Conservation (phyloP, 2,329 filamentous ascomycete species). For the Fusarium algeriense region DNA sequence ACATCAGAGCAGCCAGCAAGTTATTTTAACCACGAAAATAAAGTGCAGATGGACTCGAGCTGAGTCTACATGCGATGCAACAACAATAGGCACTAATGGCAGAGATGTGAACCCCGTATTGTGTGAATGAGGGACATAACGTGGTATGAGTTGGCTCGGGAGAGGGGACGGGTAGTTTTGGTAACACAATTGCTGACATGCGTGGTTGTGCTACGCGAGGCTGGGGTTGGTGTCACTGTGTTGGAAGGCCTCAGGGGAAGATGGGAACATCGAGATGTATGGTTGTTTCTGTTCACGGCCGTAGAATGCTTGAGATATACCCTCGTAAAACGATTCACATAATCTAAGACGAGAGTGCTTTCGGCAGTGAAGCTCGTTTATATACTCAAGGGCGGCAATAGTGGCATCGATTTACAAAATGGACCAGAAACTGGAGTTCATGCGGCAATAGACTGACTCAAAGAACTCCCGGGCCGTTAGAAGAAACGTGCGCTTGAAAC, state of each 20-base stretch:
- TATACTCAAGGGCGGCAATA: background rate
- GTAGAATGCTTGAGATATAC: fast-evolving
- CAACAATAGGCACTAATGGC: background rate
- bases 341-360: fast-evolving
- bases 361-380: too few relatives aligned
- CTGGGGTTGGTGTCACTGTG: constrained; percentile 3
- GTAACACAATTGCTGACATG: constrained; percentile 7
- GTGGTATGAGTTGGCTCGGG: background rate
- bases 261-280: background rate
- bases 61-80: background rate
- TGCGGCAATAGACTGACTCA: background rate
- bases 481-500: background rate
- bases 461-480: background rate
- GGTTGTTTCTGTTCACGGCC: background rate
- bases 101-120: background rate
- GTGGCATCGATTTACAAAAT: background rate
- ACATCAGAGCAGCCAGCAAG: background rate
- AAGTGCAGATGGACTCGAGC: background rate
- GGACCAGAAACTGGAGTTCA: background rate
- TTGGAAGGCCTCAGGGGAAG: constrained; percentile 17
- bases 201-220: background rate
- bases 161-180: background rate
- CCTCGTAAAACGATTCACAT: fast-evolving
- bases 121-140: background rate
- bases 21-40: constrained; percentile 11